phyloP scores from a whole-genome alignment of 768 basidiomycete genomes.

The Lentinula sp. region DNA sequence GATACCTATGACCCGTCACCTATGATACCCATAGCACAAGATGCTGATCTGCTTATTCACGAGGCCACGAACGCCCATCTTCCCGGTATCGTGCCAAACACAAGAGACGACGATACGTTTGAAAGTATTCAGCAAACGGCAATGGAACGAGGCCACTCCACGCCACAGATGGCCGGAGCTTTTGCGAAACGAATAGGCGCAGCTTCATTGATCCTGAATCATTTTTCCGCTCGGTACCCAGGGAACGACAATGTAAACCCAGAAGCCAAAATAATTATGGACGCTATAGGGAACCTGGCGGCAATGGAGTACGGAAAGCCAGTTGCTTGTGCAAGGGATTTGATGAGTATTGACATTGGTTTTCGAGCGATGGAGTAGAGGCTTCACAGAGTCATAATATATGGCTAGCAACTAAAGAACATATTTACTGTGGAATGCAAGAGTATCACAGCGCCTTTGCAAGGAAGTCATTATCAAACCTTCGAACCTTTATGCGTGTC shows the following conservation, averaged over 20 bases:
- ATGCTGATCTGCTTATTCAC: conserved; percentile 74
- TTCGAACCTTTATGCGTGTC: too few species aligned
- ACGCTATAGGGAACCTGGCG: conserved; percentile 54
- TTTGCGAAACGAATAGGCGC: conserved; percentile 70
- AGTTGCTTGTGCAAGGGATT: conserved; percentile 67
- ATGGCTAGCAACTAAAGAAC: conserved; percentile 10
- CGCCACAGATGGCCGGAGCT: conserved; percentile 83
- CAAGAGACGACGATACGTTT: conserved; percentile 56
- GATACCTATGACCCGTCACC: conserved; percentile 81
- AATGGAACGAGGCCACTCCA: conserved; percentile 81
- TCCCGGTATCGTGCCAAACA: conserved; percentile 52
- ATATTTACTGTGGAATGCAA: conserved; percentile 1
- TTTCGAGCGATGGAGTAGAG: conserved; percentile 22
- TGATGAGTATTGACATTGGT: conserved; percentile 63
- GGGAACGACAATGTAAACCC: conserved; percentile 52
- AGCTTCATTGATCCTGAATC: conserved; percentile 65
- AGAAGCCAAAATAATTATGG: conserved; percentile 51
- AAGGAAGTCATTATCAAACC: too few species aligned
- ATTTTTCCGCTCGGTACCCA: conserved; percentile 79
- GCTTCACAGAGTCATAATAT: not conserved
- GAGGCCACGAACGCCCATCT: conserved; percentile 89
- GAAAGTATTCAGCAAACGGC: conserved; percentile 57
- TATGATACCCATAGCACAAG: conserved; percentile 52
- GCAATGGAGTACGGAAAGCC: conserved; percentile 45
- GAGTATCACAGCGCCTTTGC: too few species aligned